Evolutionary conservation across 345 rosid genomes (phyloP), one percentile per base, ranked within the genome.

Genomic region (Sonneratia alba): DNA sequence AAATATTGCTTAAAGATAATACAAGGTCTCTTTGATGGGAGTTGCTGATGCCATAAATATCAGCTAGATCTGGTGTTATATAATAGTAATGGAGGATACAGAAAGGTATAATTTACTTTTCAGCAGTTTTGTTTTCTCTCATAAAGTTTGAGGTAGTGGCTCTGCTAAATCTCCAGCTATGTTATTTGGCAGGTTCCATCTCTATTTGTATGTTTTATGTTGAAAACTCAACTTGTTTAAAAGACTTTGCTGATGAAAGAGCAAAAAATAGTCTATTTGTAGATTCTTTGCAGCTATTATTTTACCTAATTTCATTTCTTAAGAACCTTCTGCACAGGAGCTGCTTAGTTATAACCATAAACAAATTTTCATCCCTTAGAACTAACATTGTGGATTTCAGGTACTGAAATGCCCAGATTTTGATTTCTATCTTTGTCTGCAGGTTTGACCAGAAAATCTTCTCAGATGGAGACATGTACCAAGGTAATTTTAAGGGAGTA

Each of bases 401-500:
- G 34, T 0, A 4, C 66, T 67, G 5, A 45, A 38, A 42, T 42
- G 4, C 34, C 49, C 9, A 0, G 19, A 4, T 6, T 42, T 22
- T 68, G 55, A 45, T 15, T 16, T n/a, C 7, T 42, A 34, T 34
- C 61, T 70, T 38, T 16, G 24, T 7, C 55, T 66, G 62, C 79
- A 94, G 93, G 85, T 45, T 69, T 72, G 76, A 66, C 40, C 73
- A 80, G 59, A 81, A 78, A 79, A 74, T 70, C 43, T 85, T 94
- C 73, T 76, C 87, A 32, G 86, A 85, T 72, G 96, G 97, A 55
- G 97, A 94, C 77, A 62, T 80, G 13, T 94, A 87, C 79, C 64
- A 69, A 57, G 98, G 97, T 76, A 74, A 78, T 63, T 85, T 85
- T 66, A 83, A 78, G 78, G 95, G 91, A 73, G 40, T 64, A 13